A percentile compares a stretch with the other conserved stretches of the same genome.
These are phyloP conservation scores for Tylopilus plumbeoviolaceoides DNA, from an alignment of 768 basidiomycete species.

Conservation along the genomic window DNA sequence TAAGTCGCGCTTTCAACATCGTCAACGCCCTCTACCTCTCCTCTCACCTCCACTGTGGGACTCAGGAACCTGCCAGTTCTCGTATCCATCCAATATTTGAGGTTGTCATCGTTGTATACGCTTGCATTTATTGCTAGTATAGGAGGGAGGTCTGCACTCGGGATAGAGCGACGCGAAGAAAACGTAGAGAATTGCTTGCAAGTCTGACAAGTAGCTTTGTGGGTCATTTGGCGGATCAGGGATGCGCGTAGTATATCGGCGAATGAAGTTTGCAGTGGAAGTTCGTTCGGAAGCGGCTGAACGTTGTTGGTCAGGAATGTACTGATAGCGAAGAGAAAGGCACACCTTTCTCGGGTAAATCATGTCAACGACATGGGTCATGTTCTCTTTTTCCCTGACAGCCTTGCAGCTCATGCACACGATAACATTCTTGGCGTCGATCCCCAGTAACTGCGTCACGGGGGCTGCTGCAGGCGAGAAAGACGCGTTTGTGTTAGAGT, in stretches of 20 bases:
- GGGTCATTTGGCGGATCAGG: constrained; percentile 73
- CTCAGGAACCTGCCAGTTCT: constrained; percentile 47
- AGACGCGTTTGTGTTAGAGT: constrained; percentile 9
- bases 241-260: constrained; percentile 67
- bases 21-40: constrained; percentile 55
- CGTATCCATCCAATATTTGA: constrained; percentile 71
- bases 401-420: constrained; percentile 74
- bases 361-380: constrained; percentile 83
- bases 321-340: not conserved
- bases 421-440: constrained; percentile 72
- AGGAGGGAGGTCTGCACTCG: constrained; percentile 68
- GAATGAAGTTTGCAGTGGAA: constrained; percentile 48
- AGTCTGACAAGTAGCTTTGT: constrained; percentile 81
- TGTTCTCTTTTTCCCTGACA: constrained; percentile 67
- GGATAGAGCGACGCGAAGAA: constrained; percentile 61
- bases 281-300: constrained; percentile 37
- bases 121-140: constrained; percentile 84
- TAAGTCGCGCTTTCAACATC: constrained; percentile 59
- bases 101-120: constrained; percentile 69
- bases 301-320: not conserved
- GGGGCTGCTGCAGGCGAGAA: constrained; percentile 54
- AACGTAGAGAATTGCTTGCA: constrained; percentile 80
- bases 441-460: constrained; percentile 80
- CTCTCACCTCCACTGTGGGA: constrained; percentile 51
- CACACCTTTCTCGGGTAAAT: constrained; percentile 80